Evolutionary conservation across 2,329 filamentous ascomycete genomes (phyloP).

Genomic region (Acarospora socialis): DNA sequence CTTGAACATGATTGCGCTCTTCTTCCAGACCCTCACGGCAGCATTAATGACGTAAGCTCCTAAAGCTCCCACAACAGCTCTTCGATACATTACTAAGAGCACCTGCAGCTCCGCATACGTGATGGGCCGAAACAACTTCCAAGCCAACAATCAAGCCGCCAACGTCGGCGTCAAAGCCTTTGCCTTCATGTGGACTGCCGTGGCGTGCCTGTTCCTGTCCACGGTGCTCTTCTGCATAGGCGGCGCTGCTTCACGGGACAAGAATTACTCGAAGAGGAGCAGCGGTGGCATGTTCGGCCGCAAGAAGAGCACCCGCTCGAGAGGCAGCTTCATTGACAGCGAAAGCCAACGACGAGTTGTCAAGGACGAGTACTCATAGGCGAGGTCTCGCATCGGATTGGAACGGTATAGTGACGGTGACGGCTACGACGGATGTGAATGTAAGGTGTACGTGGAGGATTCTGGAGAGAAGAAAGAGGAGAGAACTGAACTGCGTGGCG

Average conservation of each 20-base stretch:
- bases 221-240: slow-evolving; percentile 43
- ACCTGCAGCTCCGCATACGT: slow-evolving; percentile 42
- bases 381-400: no score
- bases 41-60: slow-evolving; percentile 50
- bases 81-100: neutral
- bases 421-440: no score
- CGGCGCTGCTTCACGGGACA: slow-evolving; percentile 15
- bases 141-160: slow-evolving; percentile 32
- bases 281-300: slow-evolving; percentile 10
- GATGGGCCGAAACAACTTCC: slow-evolving; percentile 42
- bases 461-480: no score
- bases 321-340: slow-evolving; percentile 18
- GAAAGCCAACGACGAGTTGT: slow-evolving; percentile 1
- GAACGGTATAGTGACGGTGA: no score
- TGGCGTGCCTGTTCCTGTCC: slow-evolving; percentile 40
- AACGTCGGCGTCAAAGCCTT: slow-evolving; percentile 43
- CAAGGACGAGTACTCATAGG: no score
- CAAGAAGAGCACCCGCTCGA: slow-evolving; percentile 12
- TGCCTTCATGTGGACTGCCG: slow-evolving; percentile 47
- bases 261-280: slow-evolving; percentile 4
- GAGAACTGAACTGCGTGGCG: no score
- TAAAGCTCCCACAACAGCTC: no score
- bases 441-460: no score
- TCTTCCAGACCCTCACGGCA: slow-evolving; percentile 45
- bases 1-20: slow-evolving; percentile 37